phyloP scores from a whole-genome alignment of 2,329 filamentous ascomycete genomes.

The Xylaria sp. region DNA sequence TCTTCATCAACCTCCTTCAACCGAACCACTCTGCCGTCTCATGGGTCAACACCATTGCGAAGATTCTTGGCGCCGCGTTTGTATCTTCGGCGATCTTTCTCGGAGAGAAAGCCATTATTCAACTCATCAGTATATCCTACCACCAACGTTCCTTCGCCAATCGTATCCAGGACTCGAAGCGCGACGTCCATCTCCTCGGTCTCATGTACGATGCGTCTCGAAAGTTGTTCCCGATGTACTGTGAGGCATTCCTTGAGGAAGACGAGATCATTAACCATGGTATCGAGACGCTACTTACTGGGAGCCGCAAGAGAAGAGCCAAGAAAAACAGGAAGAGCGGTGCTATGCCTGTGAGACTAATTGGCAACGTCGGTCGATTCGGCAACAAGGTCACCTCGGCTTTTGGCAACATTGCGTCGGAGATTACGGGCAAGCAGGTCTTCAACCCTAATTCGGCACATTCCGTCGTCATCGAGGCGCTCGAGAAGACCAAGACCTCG shows the following conservation, averaged over 20 bases:
- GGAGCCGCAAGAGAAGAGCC: conserved; percentile 46
- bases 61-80: conserved; percentile 61
- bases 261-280: conserved; percentile 88
- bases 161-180: conserved; percentile 85
- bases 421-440: conserved; percentile 91
- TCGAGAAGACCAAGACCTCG: conserved; percentile 77
- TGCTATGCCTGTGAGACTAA: conserved; percentile 70
- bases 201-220: conserved; percentile 88
- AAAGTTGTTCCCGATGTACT: conserved; percentile 86
- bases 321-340: conserved; percentile 45
- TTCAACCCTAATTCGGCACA: conserved; percentile 91
- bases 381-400: conserved; percentile 91
- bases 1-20: conserved; percentile 53
- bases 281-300: conserved; percentile 61
- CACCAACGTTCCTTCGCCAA: conserved; percentile 78
- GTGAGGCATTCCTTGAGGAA: conserved; percentile 82
- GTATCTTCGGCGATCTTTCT: conserved; percentile 66
- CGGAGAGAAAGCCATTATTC: conserved; percentile 71
- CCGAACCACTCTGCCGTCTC: conserved; percentile 33
- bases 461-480: conserved; percentile 79
- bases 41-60: conserved; percentile 57
- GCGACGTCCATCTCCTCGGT: conserved; percentile 72
- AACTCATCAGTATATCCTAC: conserved; percentile 79
- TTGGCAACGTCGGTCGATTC: conserved; percentile 70
- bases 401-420: conserved; percentile 88